Evolutionary conservation across 768 basidiomycete species (phyloP), one percentile per base, ranked within the genome.

Genomic region (Psilocybe sp.): DNA sequence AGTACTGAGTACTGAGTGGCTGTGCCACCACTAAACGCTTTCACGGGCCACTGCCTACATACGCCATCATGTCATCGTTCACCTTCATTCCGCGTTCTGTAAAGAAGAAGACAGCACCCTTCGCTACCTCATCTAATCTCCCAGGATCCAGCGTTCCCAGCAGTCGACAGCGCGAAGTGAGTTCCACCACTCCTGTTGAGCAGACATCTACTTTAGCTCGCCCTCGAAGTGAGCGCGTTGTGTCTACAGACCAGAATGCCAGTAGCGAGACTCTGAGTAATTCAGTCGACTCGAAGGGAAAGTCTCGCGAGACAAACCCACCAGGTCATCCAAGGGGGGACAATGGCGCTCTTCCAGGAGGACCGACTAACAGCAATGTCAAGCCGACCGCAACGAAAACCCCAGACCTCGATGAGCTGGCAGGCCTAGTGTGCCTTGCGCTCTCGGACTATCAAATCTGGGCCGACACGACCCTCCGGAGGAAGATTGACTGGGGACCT

Each of bases 371-470:
- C 40, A 14, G 20, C 38, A 31, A 38, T 11, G 20, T 28, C 37
- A 14, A 23, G 36, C 11, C 40, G 9, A 14, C 15, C 32, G 31
- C 32, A 4, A 14, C 14, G 6, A 54, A 55, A 32, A 28, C 13
- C 16, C 41, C 42, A n/a, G 58, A 54, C 23, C 47, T 53, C n/a
- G 72, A 75, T 38, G 84, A 84, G 53, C 72, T 77, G 41, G 74
- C 75, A 3, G 63, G 64, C 9, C 69, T 89, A 32, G 55, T 85
- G 16, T 68, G 65, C 42, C 75, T 91, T 3, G 76, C 87, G 0
- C 67, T 92, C n/a, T 87, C 88, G 4, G 80, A 89, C 59, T 80
- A 89, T 64, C 72, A 76, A 7, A 61, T 90, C 8, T 92, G 87
- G 88, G 60, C 65, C 3, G 78, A 88, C 57, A 65, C 76, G 0